Conservation (phyloP, 129 eudicot genomes). For the Cynara cardunculus region DNA sequence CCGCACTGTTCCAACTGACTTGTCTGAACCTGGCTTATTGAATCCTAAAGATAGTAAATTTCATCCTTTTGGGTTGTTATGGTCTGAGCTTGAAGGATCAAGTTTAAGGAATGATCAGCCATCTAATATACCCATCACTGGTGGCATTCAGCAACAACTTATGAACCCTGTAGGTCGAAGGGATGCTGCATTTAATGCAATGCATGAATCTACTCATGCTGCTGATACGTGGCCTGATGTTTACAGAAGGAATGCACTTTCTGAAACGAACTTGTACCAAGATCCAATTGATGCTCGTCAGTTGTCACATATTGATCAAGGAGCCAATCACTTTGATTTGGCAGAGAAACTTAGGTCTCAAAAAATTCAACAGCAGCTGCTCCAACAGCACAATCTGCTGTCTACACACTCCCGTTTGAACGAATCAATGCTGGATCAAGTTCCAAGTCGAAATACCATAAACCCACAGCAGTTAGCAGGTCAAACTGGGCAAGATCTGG, state of each 20-base stretch:
- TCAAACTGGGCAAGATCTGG: conserved; percentile 45
- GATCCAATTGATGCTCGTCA: conserved; percentile 42
- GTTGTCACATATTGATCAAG: conserved; percentile 37
- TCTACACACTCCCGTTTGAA: conserved; percentile 41
- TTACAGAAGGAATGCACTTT: conserved; percentile 28
- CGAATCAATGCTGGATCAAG: conserved; percentile 41
- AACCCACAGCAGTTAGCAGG: conserved; percentile 47
- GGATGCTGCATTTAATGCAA: conserved; percentile 31
- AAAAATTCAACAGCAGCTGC: conserved; percentile 40
- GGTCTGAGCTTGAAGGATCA: conserved; percentile 73
- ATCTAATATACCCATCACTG: conserved; percentile 20
- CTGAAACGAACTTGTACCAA: conserved; percentile 44
- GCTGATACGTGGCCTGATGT: conserved; percentile 44
- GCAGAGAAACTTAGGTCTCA: conserved; percentile 48
- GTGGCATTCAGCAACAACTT: conserved; percentile 29
- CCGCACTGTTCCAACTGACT: conserved; percentile 25
- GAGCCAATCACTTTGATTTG: conserved; percentile 34
- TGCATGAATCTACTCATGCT: conserved; percentile 29
- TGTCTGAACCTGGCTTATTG: conserved; percentile 18
- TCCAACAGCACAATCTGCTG: conserved; percentile 34
- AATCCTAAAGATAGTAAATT: conserved; percentile 38
- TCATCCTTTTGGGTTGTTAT: conserved; percentile 61
- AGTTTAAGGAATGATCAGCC: conserved; percentile 33
- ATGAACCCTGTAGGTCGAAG: conserved; percentile 25
- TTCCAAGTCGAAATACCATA: conserved; percentile 27